phyloP scores from a whole-genome alignment of 2,329 filamentous ascomycete species.

The Verticillium klebahnii region DNA sequence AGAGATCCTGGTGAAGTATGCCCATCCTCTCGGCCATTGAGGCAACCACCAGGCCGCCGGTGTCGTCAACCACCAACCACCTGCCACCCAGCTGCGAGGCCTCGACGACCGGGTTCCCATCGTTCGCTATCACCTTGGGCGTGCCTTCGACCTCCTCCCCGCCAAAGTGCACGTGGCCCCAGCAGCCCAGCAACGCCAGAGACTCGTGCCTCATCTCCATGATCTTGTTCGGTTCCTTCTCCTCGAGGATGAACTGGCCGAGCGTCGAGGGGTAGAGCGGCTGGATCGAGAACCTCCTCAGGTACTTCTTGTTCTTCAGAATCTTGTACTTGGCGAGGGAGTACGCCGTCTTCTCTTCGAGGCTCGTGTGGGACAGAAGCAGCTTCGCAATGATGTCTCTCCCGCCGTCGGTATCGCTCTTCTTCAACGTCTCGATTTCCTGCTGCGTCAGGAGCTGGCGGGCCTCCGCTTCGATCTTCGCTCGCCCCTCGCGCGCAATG shows the following conservation, averaged over 20 bases:
- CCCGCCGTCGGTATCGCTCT: conserved; percentile 72
- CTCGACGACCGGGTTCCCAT: conserved; percentile 71
- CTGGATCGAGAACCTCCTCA: conserved; percentile 79
- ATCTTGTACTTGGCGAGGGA: conserved; percentile 95
- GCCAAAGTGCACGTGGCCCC: conserved; percentile 83
- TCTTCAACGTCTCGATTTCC: conserved; percentile 72
- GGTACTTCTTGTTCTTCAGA: conserved; percentile 89
- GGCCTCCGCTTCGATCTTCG: conserved; percentile 55
- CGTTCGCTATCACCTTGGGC: conserved; percentile 11
- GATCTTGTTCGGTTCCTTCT: conserved; percentile 29
- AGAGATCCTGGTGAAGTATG: conserved; percentile 53
- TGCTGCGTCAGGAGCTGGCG: conserved; percentile 74
- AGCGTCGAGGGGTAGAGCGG: conserved; percentile 77
- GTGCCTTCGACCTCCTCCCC: conserved; percentile 28
- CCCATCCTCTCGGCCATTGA: conserved; percentile 87
- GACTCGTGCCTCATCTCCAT: conserved; percentile 27
- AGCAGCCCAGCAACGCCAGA: conserved; percentile 70
- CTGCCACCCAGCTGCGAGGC: conserved; percentile 41
- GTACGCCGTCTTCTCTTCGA: conserved; percentile 93
- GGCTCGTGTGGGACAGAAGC: conserved; percentile 78
- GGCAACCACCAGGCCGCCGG: conserved; percentile 74
- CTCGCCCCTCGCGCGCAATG: conserved; percentile 51
- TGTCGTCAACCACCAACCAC: conserved; percentile 85
- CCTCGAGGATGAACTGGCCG: conserved; percentile 67
- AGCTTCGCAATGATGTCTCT: conserved; percentile 92